A percentile compares a stretch with the other conserved stretches of the same genome.
phyloP scores from a whole-genome alignment of 2,329 filamentous ascomycete species.

The Lecanicillium sp. region DNA sequence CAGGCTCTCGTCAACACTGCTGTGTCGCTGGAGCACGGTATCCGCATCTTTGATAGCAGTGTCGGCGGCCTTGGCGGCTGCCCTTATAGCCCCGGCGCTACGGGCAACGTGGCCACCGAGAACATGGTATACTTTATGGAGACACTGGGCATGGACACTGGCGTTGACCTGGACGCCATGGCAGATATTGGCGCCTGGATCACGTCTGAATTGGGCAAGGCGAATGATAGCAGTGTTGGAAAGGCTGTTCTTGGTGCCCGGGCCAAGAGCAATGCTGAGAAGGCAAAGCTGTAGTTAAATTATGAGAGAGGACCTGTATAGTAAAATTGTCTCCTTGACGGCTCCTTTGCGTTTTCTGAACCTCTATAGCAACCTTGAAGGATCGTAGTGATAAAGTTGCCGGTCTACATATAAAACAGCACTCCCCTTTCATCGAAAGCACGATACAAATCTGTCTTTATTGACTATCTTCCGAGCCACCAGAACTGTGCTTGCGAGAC shows the following conservation, averaged over 20 bases:
- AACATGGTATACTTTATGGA: conserved; percentile 75
- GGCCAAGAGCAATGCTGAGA: conserved; percentile 18
- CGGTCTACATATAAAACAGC: too few species aligned
- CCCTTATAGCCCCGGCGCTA: conserved; percentile 78
- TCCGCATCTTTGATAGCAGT: conserved; percentile 71
- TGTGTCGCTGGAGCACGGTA: conserved; percentile 67
- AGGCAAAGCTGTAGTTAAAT: conserved; percentile 14
- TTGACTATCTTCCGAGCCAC: too few species aligned
- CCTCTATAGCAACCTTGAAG: too few species aligned
- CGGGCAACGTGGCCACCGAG: conserved; percentile 80
- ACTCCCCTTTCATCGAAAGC: too few species aligned
- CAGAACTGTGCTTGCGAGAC: too few species aligned
- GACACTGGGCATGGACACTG: conserved; percentile 66
- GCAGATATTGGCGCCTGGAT: conserved; percentile 68
- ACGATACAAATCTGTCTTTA: too few species aligned
- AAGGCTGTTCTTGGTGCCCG: conserved; percentile 52
- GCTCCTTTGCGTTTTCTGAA: too few species aligned
- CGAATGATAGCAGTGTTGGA: conserved; percentile 60
- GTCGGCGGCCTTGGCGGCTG: conserved; percentile 78
- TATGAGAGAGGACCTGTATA: too few species aligned
- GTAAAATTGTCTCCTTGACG: too few species aligned
- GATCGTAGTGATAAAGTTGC: too few species aligned
- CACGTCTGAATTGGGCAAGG: conserved; percentile 51
- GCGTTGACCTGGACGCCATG: conserved; percentile 60
- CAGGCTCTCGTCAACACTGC: conserved; percentile 78